phyloP scores from a whole-genome alignment of 768 basidiomycete species.

The Xerocomellus chrysenteron region DNA sequence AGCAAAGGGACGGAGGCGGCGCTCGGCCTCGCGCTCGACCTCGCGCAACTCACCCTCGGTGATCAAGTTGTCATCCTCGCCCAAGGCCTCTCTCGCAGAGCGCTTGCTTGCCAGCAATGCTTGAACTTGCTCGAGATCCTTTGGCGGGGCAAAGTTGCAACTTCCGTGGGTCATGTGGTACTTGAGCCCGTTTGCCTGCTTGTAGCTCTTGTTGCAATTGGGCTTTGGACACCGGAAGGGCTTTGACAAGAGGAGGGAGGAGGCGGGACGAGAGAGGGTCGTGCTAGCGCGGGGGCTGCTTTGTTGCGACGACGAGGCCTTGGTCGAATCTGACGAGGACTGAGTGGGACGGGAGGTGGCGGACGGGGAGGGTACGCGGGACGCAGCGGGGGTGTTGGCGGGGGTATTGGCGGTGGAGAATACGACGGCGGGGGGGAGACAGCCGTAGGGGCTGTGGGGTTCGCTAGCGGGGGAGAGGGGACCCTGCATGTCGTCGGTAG shows the following conservation, averaged over 20 bases:
- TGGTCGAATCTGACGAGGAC: slow-evolving; percentile 25
- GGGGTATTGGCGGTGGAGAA: slow-evolving; percentile 51
- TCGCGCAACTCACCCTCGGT: slow-evolving; percentile 65
- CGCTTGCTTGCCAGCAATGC: slow-evolving; percentile 58
- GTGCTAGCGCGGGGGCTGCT: slow-evolving; percentile 39
- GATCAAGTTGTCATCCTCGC: slow-evolving; percentile 44
- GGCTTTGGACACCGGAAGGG: slow-evolving; percentile 93
- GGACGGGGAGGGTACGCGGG: slow-evolving; percentile 39
- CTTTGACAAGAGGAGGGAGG: slow-evolving; percentile 71
- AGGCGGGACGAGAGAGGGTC: slow-evolving; percentile 49
- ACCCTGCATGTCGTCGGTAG: slow-evolving; percentile 29
- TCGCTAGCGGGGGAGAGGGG: slow-evolving; percentile 31
- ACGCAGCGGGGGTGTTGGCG: slow-evolving; percentile 46
- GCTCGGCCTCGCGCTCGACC: slow-evolving; percentile 83
- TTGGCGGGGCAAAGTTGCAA: slow-evolving; percentile 91
- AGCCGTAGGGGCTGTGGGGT: slow-evolving; percentile 38
- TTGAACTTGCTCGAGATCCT: slow-evolving; percentile 76
- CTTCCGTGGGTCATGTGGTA: slow-evolving; percentile 92
- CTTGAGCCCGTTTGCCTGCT: slow-evolving; percentile 93
- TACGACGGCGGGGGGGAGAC: slow-evolving; percentile 66
- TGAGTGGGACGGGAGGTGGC: slow-evolving; percentile 18
- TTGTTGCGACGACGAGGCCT: slow-evolving; percentile 28
- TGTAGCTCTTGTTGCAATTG: slow-evolving; percentile 94
- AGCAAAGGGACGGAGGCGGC: slow-evolving; percentile 78
- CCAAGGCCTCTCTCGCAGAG: slow-evolving; percentile 38